Conservation (phyloP, 768 basidiomycete species). For the Xerocomus brunneocitrinus region DNA sequence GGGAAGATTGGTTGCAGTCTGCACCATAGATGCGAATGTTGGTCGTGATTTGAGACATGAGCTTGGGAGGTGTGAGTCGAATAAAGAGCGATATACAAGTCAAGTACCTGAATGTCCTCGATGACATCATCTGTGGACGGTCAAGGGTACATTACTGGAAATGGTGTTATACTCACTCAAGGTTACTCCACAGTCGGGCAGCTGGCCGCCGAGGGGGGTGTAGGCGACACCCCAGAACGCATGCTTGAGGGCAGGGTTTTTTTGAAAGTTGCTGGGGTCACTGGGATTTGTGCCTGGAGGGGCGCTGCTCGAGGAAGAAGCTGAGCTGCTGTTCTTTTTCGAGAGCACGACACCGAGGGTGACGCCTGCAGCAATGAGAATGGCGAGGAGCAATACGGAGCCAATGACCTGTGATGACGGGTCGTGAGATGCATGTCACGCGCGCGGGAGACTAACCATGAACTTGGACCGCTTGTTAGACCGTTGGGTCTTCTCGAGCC, state of each 20-base stretch:
- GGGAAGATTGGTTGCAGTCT: constrained; percentile 78
- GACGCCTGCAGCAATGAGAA: constrained; percentile 55
- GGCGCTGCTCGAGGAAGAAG: constrained; percentile 11
- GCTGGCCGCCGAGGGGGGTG: constrained; percentile 69
- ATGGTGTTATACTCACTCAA: constrained; percentile 27
- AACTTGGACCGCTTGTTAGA: constrained; percentile 45
- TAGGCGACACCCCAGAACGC: constrained; percentile 87
- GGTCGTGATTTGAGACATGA: constrained; percentile 82
- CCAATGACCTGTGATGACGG: constrained; percentile 45
- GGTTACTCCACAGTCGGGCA: constrained; percentile 63
- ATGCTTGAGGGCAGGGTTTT: constrained; percentile 63
- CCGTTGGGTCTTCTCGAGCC: constrained; percentile 36
- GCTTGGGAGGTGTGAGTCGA: constrained; percentile 34
- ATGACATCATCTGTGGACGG: constrained; percentile 47
- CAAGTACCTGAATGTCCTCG: constrained; percentile 62
- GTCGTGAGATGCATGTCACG: neutral
- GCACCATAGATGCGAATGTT: constrained; percentile 82
- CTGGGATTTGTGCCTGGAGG: constrained; percentile 39
- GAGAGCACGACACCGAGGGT: constrained; percentile 63
- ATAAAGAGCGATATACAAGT: neutral
- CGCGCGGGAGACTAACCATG: constrained; percentile 43
- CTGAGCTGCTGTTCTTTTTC: constrained; percentile 40
- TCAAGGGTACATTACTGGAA: neutral
- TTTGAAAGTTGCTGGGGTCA: constrained; percentile 76
- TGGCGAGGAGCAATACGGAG: constrained; percentile 41